A percentile compares a stretch with the other conserved stretches of the same genome.
Conservation (phyloP, 306 rosid genomes). For the Rosa lucieae region DNA sequence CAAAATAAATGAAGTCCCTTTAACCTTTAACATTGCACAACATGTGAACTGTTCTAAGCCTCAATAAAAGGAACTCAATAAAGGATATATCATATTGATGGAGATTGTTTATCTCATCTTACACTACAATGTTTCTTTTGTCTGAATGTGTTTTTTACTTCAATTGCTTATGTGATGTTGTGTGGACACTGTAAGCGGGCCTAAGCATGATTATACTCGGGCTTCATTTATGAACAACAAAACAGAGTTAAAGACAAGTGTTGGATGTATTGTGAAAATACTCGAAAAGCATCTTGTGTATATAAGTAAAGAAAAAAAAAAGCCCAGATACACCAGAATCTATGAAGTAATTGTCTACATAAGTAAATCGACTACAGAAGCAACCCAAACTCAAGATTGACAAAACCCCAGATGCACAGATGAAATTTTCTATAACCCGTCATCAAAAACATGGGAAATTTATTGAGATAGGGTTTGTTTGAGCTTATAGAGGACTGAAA, state of each 20-base stretch:
- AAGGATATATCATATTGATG: background rate
- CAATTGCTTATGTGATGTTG: background rate
- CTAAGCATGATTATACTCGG: background rate
- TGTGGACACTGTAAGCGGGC: background rate
- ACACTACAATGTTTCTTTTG: background rate
- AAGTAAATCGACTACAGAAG: conserved; percentile 50
- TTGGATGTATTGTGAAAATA: too few relatives aligned
- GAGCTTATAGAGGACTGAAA: background rate
- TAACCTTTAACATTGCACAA: background rate
- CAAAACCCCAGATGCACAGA: conserved; percentile 40
- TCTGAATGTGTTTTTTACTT: background rate
- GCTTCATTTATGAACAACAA: background rate
- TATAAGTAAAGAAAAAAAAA: too few relatives aligned
- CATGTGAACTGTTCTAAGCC: background rate
- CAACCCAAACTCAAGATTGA: conserved; percentile 44
- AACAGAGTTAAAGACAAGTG: too few relatives aligned
- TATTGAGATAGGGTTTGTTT: background rate
- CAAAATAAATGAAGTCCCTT: background rate
- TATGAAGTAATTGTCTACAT: conserved; percentile 68
- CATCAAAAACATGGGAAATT: conserved; percentile 26
- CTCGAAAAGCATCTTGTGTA: too few relatives aligned
- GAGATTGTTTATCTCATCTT: background rate
- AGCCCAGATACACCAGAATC: conserved; percentile 51
- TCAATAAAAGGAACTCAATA: background rate
- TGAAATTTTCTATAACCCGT: conserved; percentile 41